Base-by-base conservation (phyloP, 495 filamentous ascomycete genomes). In the Aspergillus haitiensis region DNA sequence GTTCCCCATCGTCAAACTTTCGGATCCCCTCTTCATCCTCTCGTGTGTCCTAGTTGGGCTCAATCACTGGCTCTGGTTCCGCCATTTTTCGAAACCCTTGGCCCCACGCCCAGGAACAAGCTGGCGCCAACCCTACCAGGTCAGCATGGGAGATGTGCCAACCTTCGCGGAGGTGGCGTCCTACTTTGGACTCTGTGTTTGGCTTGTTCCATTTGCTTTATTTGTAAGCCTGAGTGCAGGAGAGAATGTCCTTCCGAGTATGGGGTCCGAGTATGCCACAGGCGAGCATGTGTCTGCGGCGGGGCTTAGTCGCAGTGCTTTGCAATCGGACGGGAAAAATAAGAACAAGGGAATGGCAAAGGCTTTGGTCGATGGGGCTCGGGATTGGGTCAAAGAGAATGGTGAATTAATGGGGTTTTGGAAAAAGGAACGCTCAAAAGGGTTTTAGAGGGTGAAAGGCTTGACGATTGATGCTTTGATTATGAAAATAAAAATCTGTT, bases 51-150 rank as follows among this genome's bases (percentile, higher is more conserved):
- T 97, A 40, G 94, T 98, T 40, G 74, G 95, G 15, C 61, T 88
- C n/a, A 97, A 98, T 74, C 94, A 98, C 72, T 95, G 89, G 77
- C 81, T 97, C 50, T 98, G 94, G 93, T 98, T 98, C 78, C 86
- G 83, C 44, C 88, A 97, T 73, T 98, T 98, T 74, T 93, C 91
- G 16, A 77, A 80, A 55, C 79, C 83, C 11, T 62, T 74, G 7
- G 52, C 70, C 21, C 67, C 64, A 40, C 63, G 70, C 1, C 64
- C 59, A 6, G 56, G 65, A 44, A 69, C 64, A 37, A 75, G 71
- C 57, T 77, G 74, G 73, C 73, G 79, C 56, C 75, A 85, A 55
- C 84, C 84, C 59, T 85, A 87, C 71, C 82, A 85, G 65, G 73
- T 83, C 40, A 67, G 70, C 55, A 66, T 72, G 33, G 72, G 77